A percentile compares a stretch with the other conserved stretches of the same genome.
These are phyloP conservation scores for Aspergillus spinulosporus DNA, from an alignment of 2,329 filamentous ascomycete genomes.

Conservation along the genomic window DNA sequence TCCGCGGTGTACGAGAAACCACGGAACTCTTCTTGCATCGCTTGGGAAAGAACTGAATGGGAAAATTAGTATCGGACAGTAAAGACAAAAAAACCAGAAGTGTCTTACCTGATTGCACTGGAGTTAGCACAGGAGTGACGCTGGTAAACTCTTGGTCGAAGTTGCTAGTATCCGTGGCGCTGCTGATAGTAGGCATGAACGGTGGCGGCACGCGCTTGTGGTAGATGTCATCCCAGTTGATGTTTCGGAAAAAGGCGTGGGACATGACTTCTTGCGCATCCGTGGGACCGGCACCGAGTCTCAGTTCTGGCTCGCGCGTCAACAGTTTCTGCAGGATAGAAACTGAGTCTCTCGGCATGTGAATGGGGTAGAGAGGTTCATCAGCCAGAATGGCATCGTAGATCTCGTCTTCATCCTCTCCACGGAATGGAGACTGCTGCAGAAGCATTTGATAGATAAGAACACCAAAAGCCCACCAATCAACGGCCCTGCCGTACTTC, in stretches of 20 bases:
- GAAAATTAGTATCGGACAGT: constrained; percentile 21
- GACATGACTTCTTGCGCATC: constrained; percentile 99
- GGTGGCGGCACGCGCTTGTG: constrained; percentile 88
- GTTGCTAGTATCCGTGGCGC: constrained; percentile 96
- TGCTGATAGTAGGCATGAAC: constrained; percentile 87
- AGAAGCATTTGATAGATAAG: constrained; percentile 99
- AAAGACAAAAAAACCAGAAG: neutral
- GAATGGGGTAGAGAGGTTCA: constrained; percentile 95
- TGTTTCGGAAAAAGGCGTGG: constrained; percentile 95
- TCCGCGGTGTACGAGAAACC: constrained; percentile 97
- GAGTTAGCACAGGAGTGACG: constrained; percentile 93
- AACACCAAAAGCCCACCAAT: constrained; percentile 99
- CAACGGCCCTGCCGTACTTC: constrained; percentile 94
- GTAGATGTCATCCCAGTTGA: constrained; percentile 99
- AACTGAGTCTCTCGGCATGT: constrained; percentile 97
- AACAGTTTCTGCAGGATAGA: constrained; percentile 97
- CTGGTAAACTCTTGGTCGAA: constrained; percentile 99
- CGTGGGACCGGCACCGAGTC: constrained; percentile 89
- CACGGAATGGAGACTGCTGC: constrained; percentile 97
- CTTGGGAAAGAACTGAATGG: constrained; percentile 80
- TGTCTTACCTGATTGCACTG: constrained; percentile 87
- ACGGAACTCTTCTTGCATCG: constrained; percentile 99
- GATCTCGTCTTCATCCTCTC: constrained; percentile 98
- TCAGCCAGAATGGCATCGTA: constrained; percentile 98
- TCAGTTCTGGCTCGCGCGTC: constrained; percentile 89